A percentile compares a stretch with the other conserved stretches of the same genome.
Evolutionary conservation across 441 rosid genomes (phyloP).

Genomic region (Erodium moschatum): DNA sequence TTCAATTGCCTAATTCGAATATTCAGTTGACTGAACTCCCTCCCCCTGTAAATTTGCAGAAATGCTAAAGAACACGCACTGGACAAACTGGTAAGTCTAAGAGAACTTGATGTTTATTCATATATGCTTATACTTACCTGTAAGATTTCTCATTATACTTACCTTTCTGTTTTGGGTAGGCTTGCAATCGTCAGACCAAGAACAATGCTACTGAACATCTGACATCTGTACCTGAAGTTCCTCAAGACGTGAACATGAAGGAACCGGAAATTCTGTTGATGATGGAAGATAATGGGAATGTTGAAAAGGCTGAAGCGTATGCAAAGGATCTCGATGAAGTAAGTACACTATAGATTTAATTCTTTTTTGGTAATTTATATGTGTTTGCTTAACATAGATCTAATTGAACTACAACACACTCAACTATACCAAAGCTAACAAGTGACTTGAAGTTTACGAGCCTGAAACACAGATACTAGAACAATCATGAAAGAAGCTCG

Average conservation of each 20-base stretch:
- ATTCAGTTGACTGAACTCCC: slow-evolving; percentile 6
- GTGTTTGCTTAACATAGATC: not conserved
- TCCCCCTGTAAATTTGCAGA: slow-evolving; percentile 33
- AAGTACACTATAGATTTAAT: slow-evolving; percentile 21
- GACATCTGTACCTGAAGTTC: slow-evolving; percentile 22
- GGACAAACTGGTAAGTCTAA: slow-evolving; percentile 41
- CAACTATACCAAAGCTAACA: not conserved
- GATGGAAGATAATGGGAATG: slow-evolving; percentile 43
- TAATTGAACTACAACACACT: not conserved
- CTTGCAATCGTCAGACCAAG: slow-evolving; percentile 28
- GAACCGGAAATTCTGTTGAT: slow-evolving; percentile 32
- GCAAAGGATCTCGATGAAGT: slow-evolving; percentile 71
- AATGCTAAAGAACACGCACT: slow-evolving; percentile 31
- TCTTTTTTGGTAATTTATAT: not conserved
- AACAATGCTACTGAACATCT: slow-evolving; percentile 22
- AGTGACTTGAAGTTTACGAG: not conserved
- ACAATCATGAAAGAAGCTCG: too few species aligned
- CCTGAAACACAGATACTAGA: not conserved
- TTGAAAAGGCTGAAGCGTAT: slow-evolving; percentile 73
- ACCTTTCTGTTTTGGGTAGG: slow-evolving; percentile 31
- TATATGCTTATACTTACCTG: not conserved
- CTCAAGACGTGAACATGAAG: slow-evolving; percentile 29
- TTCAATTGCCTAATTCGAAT: slow-evolving; percentile 4
- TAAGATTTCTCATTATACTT: slow-evolving; percentile 17
- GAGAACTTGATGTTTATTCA: slow-evolving; percentile 15